These are phyloP conservation scores for Penstemon davidsonii DNA, from an alignment of 257 asterid species.

Conservation along the genomic window DNA sequence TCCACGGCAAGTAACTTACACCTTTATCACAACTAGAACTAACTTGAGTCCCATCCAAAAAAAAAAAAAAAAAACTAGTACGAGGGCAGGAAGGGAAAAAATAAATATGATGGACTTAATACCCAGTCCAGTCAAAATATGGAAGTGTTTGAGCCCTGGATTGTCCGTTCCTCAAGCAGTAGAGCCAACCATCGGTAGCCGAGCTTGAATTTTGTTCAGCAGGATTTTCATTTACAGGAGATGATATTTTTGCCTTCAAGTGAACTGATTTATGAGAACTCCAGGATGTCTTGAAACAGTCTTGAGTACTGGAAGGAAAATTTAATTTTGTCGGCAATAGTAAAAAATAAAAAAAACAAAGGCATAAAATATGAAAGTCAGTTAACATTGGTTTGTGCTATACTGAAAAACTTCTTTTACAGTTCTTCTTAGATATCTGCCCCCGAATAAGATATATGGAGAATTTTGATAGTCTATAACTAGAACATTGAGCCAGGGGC, in stretches of 20 bases:
- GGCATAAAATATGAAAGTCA: not conserved
- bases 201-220: conserved; percentile 44
- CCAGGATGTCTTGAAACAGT: conserved; percentile 97
- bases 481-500: conserved; percentile 5
- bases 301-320: conserved; percentile 64
- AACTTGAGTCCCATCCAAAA: no score
- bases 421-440: not conserved
- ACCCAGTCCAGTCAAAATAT: conserved; percentile 96
- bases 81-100: not conserved
- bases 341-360: conserved; percentile 2
- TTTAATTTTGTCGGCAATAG: conserved; percentile 16
- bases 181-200: conserved; percentile 72
- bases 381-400: not conserved
- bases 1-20: not conserved
- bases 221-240: conserved; percentile 42
- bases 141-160: conserved; percentile 71
- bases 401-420: not conserved
- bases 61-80: no score
- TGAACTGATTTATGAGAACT: conserved; percentile 90
- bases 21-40: no score
- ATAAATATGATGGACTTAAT: conserved; percentile 21
- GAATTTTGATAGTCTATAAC: not conserved
- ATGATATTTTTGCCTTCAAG: conserved; percentile 58
- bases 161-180: conserved; percentile 91
- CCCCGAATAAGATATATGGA: not conserved